Percentiles rank a stretch among this genome's conserved stretches.
These are phyloP conservation scores for Erythrophleum fordii DNA, from an alignment of 306 rosid genomes.

Conservation along the genomic window DNA sequence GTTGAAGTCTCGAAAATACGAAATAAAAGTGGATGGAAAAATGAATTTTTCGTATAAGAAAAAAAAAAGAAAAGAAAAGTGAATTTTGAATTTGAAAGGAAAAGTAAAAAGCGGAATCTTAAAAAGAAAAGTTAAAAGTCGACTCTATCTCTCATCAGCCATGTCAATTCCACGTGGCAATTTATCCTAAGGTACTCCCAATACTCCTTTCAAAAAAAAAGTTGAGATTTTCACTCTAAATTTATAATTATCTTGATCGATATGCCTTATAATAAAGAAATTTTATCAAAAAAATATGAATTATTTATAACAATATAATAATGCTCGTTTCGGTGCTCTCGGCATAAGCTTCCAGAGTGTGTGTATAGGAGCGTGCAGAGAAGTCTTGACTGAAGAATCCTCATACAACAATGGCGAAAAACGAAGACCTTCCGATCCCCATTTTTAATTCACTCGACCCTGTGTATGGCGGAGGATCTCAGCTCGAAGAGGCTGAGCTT, in stretches of 20 bases:
- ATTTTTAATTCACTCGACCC: conserved; percentile 58
- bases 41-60: too few species aligned
- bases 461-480: conserved; percentile 78
- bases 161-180: conserved; percentile 34
- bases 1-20: not conserved
- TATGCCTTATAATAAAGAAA: too few species aligned
- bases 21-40: not conserved
- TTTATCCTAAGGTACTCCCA: not conserved
- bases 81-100: not conserved
- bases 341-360: not conserved
- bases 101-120: not conserved
- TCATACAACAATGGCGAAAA: conserved; percentile 56
- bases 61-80: too few species aligned
- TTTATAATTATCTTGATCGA: too few species aligned
- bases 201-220: not conserved
- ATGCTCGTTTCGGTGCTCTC: not conserved
- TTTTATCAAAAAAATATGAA: not conserved
- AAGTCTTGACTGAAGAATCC: not conserved
- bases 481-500: conserved; percentile 82
- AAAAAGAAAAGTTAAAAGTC: too few species aligned
- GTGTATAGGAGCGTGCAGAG: not conserved
- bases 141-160: not conserved
- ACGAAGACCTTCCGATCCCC: conserved; percentile 92
- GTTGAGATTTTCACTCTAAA: not conserved
- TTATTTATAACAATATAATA: not conserved